These are phyloP conservation scores for Astragalus membranaceus DNA, from an alignment of 306 rosid species.

Conservation along the genomic window DNA sequence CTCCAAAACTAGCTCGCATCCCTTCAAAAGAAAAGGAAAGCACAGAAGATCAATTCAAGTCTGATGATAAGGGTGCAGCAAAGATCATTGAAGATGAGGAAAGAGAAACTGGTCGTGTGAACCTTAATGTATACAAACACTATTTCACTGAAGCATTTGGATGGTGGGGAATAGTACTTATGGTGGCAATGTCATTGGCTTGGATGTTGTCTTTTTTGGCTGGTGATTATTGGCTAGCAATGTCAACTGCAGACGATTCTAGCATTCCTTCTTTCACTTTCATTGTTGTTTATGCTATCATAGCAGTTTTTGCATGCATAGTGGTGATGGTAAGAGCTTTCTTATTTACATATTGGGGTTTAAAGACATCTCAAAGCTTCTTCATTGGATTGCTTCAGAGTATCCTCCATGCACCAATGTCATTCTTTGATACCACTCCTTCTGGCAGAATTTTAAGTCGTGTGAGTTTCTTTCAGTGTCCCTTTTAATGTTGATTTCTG, in stretches of 20 bases:
- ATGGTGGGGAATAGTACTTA: constrained; percentile 64
- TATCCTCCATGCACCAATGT: constrained; percentile 82
- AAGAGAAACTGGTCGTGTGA: constrained; percentile 65
- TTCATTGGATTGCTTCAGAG: constrained; percentile 53
- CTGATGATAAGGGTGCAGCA: constrained; percentile 39
- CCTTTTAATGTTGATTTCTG: too few relatives aligned
- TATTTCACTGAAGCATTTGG: constrained; percentile 82
- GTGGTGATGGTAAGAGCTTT: constrained; percentile 41
- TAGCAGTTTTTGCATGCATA: constrained; percentile 32
- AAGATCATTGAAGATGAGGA: constrained; percentile 83
- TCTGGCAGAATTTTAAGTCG: constrained; percentile 88
- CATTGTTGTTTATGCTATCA: constrained; percentile 50
- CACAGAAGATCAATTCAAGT: constrained; percentile 31
- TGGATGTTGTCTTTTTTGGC: constrained; percentile 53
- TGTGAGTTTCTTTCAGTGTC: constrained; percentile 33
- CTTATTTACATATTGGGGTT: constrained; percentile 44
- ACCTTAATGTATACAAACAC: constrained; percentile 50
- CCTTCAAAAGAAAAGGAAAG: constrained; percentile 40
- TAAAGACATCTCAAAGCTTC: constrained; percentile 66
- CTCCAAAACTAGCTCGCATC: constrained; percentile 28
- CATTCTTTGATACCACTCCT: constrained; percentile 92
- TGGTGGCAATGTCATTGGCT: constrained; percentile 36
- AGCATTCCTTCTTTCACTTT: constrained; percentile 39
- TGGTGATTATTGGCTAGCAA: constrained; percentile 78
- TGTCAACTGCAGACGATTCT: constrained; percentile 50